Conservation (phyloP, 2,329 filamentous ascomycete genomes). For the Mollisiaceae sp. region DNA sequence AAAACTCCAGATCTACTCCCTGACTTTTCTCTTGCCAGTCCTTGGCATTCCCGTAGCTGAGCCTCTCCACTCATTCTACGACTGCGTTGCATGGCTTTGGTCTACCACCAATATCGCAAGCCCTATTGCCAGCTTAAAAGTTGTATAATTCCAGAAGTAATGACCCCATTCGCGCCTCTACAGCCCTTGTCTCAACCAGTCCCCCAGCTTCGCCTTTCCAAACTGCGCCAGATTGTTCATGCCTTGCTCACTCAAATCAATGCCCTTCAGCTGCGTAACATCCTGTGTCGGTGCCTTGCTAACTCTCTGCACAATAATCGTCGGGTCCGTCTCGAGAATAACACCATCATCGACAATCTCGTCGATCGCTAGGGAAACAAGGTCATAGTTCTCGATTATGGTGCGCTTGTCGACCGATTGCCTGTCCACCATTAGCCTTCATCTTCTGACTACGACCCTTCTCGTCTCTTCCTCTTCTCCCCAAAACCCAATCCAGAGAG, state of each 20-base stretch:
- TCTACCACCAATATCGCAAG: neutral
- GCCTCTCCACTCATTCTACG: neutral
- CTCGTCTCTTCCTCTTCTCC: neutral
- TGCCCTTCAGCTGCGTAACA: conserved; percentile 84
- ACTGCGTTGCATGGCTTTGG: neutral
- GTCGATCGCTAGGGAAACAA: conserved; percentile 91
- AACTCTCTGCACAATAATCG: conserved; percentile 89
- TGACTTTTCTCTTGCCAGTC: neutral
- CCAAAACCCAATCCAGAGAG: neutral
- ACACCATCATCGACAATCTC: conserved; percentile 96
- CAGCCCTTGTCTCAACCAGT: conserved; percentile 86
- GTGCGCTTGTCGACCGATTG: conserved; percentile 97
- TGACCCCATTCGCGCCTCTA: conserved; percentile 47
- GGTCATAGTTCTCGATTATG: conserved; percentile 97
- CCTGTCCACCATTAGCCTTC: conserved; percentile 51
- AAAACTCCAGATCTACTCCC: conserved; percentile 32
- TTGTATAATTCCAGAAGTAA: neutral
- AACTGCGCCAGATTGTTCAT: conserved; percentile 93
- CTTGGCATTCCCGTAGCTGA: neutral
- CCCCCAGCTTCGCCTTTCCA: conserved; percentile 88
- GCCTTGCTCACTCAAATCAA: conserved; percentile 94
- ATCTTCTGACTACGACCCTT: neutral
- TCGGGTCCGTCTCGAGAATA: conserved; percentile 95
- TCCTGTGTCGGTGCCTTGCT: conserved; percentile 92
- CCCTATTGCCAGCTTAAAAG: neutral